Conservation (phyloP, 179 eudicot species). For the Sideroxylon spinosum region DNA sequence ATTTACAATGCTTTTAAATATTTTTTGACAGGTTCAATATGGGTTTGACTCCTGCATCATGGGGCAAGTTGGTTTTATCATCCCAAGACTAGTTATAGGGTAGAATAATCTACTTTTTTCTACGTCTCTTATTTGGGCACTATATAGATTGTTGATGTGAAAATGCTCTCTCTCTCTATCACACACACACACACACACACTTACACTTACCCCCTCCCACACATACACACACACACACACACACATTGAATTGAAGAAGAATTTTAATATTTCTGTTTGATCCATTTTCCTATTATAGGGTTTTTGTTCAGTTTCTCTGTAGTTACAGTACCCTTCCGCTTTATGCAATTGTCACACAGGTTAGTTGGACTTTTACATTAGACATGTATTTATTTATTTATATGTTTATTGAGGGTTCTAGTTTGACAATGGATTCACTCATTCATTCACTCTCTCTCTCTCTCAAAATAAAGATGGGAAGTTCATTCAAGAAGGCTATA, state of each 20-base stretch:
- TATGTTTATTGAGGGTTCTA: too few species aligned
- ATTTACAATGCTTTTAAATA: too few species aligned
- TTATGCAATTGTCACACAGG: conserved; percentile 59
- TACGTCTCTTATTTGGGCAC: not conserved
- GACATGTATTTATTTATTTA: not conserved
- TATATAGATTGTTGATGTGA: not conserved
- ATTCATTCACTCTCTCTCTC: not conserved
- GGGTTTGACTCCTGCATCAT: conserved; percentile 82
- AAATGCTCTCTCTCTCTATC: too few species aligned
- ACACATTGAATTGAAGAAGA: not conserved
- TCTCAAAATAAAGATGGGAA: conserved; percentile 30
- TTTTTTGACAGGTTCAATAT: conserved; percentile 41
- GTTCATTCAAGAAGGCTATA: conserved; percentile 29
- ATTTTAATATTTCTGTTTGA: not conserved
- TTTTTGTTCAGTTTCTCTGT: conserved; percentile 47
- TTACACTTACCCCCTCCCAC: too few species aligned
- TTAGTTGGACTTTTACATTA: conserved; percentile 15
- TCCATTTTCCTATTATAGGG: conserved; percentile 25
- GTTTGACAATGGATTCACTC: not conserved
- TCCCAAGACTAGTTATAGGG: conserved; percentile 84
- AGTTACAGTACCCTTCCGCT: conserved; percentile 57
- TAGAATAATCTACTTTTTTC: conserved; percentile 15
- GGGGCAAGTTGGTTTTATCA: conserved; percentile 58
- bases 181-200: too few species aligned
- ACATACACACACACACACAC: too few species aligned